A percentile compares a stretch with the other conserved stretches of the same genome.
Conservation (phyloP, 176 grass and related monocot genomes). For the Hordeum vulgare region MorexV3_pseudomolecules_assembly NC_058521.1:571708268-571708767, state of each 20-base stretch:
- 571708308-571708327: conserved; percentile 16
- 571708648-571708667: not conserved
- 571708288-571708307: not conserved
- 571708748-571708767: not conserved
- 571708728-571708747: conserved; percentile 9
- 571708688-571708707: not conserved
- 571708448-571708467: not conserved
- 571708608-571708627: conserved; percentile 80
- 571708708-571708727: conserved; percentile 34
- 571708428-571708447: not conserved
- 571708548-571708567: conserved; percentile 90
- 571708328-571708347: not conserved
- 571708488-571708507: conserved; percentile 51
- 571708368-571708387: conserved; percentile 12
- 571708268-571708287: conserved; percentile 39
- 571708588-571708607: conserved; percentile 90
- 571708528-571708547: conserved; percentile 63
- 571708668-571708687: not conserved
- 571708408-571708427: not conserved
- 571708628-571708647: conserved; percentile 48
- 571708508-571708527: conserved; percentile 63
- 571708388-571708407: not conserved
- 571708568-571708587: conserved; percentile 82
- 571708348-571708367: not conserved
- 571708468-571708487: conserved; percentile 83